phyloP scores from a whole-genome alignment of 1,284 basidiomycete genomes.

The Apiotrichum brassicae region DNA sequence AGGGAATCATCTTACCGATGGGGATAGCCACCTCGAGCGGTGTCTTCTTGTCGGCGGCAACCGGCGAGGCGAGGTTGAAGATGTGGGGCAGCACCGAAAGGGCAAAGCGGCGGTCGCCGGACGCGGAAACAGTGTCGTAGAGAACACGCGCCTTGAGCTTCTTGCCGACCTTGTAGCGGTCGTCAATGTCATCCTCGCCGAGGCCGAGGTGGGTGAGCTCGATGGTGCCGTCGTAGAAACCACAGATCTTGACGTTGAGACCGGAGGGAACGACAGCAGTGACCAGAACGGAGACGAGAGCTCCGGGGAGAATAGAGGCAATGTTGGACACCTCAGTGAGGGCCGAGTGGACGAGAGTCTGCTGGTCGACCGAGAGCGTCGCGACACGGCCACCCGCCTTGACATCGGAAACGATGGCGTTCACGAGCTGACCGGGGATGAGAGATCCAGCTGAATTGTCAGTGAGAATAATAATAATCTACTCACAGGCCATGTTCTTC shows the following conservation, averaged over 20 bases:
- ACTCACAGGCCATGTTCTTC: slow-evolving; percentile 40
- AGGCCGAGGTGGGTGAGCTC: slow-evolving; percentile 69
- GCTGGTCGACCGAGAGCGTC: slow-evolving; percentile 49
- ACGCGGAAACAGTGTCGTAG: slow-evolving; percentile 62
- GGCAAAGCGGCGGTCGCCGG: slow-evolving; percentile 71
- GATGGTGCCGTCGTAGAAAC: slow-evolving; percentile 88
- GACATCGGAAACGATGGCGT: slow-evolving; percentile 58
- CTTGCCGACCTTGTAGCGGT: slow-evolving; percentile 68
- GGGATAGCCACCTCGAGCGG: slow-evolving; percentile 59
- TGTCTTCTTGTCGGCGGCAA: slow-evolving; percentile 31
- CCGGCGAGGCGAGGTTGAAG: slow-evolving; percentile 52
- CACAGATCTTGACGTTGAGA: slow-evolving; percentile 82
- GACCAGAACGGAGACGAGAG: slow-evolving; percentile 75
- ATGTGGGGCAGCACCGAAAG: slow-evolving; percentile 70
- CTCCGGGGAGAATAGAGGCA: slow-evolving; percentile 77
- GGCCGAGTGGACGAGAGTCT: slow-evolving; percentile 50
- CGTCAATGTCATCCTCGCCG: slow-evolving; percentile 49
- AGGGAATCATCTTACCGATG: slow-evolving; percentile 64
- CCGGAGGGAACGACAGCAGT: slow-evolving; percentile 74
- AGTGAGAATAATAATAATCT: neutral
- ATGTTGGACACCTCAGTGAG: slow-evolving; percentile 71
- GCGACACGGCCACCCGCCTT: slow-evolving; percentile 49
- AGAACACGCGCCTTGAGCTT: slow-evolving; percentile 83
- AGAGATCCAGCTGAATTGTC: slow-evolving; percentile 21
- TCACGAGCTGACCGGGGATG: slow-evolving; percentile 58